Conservation (phyloP, 805 yeast species). For the Saccharomycopsis sp. region DNA sequence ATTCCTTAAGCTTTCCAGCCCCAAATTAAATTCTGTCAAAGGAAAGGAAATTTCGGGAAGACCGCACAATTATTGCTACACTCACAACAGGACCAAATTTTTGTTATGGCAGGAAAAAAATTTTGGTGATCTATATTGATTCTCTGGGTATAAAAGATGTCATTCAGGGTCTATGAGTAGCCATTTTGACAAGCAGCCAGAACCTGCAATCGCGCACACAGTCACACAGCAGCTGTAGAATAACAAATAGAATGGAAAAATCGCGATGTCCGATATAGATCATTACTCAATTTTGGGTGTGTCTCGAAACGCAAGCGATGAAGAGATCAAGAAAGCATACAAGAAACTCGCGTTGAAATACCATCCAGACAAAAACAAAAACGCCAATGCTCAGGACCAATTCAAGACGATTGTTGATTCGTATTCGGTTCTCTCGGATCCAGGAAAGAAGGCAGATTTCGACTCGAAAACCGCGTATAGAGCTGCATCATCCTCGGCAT, state of each 20-base stretch:
- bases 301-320: conserved; percentile 28
- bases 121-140: background rate
- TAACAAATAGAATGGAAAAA: background rate
- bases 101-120: too few relatives aligned
- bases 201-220: too few relatives aligned
- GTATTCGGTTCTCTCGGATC: conserved; percentile 18
- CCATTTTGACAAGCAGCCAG: too few relatives aligned
- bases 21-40: background rate
- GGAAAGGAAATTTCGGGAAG: background rate
- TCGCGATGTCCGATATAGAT: background rate
- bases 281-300: conserved; percentile 58
- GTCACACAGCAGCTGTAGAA: background rate
- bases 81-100: too few relatives aligned
- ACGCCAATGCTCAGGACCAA: conserved; percentile 26
- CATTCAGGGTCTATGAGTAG: too few relatives aligned
- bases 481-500: background rate
- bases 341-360: conserved; percentile 62
- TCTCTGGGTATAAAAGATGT: too few relatives aligned
- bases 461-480: conserved; percentile 6
- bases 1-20: too few relatives aligned
- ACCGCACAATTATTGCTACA: background rate
- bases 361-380: conserved; percentile 77
- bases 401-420: conserved; percentile 18
- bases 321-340: conserved; percentile 65
- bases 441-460: conserved; percentile 11